Conservation (phyloP, 345 rosid species). For the Odontarrhena argentea region DNA sequence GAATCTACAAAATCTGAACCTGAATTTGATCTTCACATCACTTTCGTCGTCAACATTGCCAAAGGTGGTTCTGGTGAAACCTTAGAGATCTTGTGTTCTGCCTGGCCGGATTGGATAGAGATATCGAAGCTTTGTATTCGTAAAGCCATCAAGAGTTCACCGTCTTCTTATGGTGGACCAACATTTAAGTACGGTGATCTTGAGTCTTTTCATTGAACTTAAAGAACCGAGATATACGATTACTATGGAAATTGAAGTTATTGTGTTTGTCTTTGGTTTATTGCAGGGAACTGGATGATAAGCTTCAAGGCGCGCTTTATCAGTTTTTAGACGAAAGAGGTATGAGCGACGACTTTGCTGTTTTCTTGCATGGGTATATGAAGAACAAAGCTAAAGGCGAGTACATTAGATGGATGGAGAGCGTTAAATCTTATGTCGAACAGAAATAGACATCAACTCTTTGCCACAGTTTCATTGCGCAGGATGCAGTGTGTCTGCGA, state of each 20-base stretch:
- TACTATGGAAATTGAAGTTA: constrained; percentile 15
- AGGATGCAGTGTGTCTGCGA: constrained; percentile 19
- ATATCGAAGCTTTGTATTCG: constrained; percentile 60
- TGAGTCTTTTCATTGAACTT: constrained; percentile 8
- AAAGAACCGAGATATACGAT: neutral
- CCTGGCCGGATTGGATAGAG: constrained; percentile 75
- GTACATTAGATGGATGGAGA: constrained; percentile 70
- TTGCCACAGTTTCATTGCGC: constrained; percentile 8
- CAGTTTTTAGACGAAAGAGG: constrained; percentile 71
- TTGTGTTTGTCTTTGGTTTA: constrained; percentile 32
- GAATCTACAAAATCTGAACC: constrained; percentile 41
- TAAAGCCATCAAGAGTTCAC: constrained; percentile 33
- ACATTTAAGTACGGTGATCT: constrained; percentile 60
- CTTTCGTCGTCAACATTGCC: constrained; percentile 64
- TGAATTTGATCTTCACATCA: constrained; percentile 60
- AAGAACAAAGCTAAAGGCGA: constrained; percentile 71
- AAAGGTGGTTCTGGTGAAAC: constrained; percentile 53
- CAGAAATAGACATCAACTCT: constrained; percentile 40
- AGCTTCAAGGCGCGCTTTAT: constrained; percentile 68
- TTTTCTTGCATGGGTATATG: constrained; percentile 79
- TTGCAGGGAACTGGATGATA: constrained; percentile 81
- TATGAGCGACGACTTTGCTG: constrained; percentile 64
- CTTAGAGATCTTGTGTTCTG: constrained; percentile 78
- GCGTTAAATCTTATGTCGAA: constrained; percentile 69
- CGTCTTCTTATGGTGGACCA: constrained; percentile 63